phyloP scores from a whole-genome alignment of 2,329 filamentous ascomycete genomes.

The Fusarium protoensiforme region DNA sequence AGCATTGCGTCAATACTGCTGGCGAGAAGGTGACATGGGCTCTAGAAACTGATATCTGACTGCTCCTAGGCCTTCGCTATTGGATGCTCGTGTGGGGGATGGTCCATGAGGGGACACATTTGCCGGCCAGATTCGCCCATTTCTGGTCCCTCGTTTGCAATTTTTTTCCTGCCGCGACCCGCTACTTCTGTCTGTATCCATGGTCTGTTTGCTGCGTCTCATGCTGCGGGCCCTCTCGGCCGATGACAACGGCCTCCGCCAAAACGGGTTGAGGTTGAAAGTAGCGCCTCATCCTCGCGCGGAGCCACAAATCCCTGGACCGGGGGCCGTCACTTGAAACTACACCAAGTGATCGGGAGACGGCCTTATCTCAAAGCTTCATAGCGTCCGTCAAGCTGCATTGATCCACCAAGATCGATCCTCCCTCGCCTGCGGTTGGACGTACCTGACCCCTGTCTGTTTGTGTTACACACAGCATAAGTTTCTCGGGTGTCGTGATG shows the following conservation, averaged over 20 bases:
- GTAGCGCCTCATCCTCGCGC: background rate
- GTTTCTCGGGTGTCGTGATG: slow-evolving; percentile 27
- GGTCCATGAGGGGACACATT: slow-evolving; percentile 8
- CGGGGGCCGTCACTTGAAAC: background rate
- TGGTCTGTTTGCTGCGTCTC: background rate
- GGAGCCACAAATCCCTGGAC: slow-evolving; percentile 8
- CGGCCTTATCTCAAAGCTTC: slow-evolving; percentile 36
- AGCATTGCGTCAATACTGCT: slow-evolving; percentile 26
- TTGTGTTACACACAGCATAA: slow-evolving; percentile 36
- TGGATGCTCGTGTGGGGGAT: slow-evolving; percentile 33
- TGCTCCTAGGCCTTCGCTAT: slow-evolving; percentile 21
- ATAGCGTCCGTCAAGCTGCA: slow-evolving; percentile 23
- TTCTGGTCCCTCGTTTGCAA: background rate
- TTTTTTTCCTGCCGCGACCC: slow-evolving; percentile 5
- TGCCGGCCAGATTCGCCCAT: slow-evolving; percentile 11
- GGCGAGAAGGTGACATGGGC: slow-evolving; percentile 21
- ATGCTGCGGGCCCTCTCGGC: background rate
- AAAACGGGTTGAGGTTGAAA: background rate
- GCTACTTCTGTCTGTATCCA: background rate
- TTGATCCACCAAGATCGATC: slow-evolving; percentile 40
- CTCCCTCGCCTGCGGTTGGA: slow-evolving; percentile 32
- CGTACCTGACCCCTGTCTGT: slow-evolving; percentile 29
- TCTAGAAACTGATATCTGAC: slow-evolving; percentile 44
- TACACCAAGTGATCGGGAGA: slow-evolving; percentile 15
- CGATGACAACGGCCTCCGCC: background rate